Conservation (phyloP, 352 stramenopile genomes). For the Pythium monospermum region DNA sequence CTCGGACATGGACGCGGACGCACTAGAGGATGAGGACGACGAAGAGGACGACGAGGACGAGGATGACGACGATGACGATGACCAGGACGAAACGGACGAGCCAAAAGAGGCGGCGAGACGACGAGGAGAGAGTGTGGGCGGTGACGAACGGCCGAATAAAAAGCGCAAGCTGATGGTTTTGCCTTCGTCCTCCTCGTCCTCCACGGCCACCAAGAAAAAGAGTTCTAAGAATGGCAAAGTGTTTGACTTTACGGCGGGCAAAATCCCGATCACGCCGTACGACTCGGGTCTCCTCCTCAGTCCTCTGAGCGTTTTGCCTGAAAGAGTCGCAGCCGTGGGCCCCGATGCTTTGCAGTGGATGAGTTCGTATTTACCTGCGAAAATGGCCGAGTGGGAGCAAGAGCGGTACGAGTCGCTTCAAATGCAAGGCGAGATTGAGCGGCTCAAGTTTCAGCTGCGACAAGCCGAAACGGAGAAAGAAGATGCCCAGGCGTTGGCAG, state of each 20-base stretch:
- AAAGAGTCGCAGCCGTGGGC: conserved; percentile 59
- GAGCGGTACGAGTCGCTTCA: conserved; percentile 67
- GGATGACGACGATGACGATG: conserved; percentile 25
- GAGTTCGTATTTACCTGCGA: conserved; percentile 55
- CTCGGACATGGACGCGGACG: conserved; percentile 19
- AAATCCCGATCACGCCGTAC: conserved; percentile 58
- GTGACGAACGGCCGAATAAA: conserved; percentile 26
- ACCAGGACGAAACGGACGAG: background rate
- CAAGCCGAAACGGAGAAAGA: conserved; percentile 63
- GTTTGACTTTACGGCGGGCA: conserved; percentile 67
- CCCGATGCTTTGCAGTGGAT: conserved; percentile 70
- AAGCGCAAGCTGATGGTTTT: conserved; percentile 50
- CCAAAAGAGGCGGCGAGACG: background rate
- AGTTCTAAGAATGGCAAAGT: conserved; percentile 42
- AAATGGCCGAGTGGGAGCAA: conserved; percentile 75
- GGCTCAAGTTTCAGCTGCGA: conserved; percentile 66
- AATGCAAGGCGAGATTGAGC: conserved; percentile 77
- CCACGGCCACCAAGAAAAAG: conserved; percentile 25
- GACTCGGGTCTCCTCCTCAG: conserved; percentile 62
- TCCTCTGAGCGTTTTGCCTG: conserved; percentile 62
- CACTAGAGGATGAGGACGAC: conserved; percentile 25
- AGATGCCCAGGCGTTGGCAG: conserved; percentile 69
- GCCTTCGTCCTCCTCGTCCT: conserved; percentile 1
- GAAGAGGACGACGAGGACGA: conserved; percentile 31
- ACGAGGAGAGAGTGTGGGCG: too few species aligned